Evolutionary conservation across 768 basidiomycete genomes (phyloP), one percentile per base, ranked within the genome.

Genomic region (Crepidotus variabilis): DNA sequence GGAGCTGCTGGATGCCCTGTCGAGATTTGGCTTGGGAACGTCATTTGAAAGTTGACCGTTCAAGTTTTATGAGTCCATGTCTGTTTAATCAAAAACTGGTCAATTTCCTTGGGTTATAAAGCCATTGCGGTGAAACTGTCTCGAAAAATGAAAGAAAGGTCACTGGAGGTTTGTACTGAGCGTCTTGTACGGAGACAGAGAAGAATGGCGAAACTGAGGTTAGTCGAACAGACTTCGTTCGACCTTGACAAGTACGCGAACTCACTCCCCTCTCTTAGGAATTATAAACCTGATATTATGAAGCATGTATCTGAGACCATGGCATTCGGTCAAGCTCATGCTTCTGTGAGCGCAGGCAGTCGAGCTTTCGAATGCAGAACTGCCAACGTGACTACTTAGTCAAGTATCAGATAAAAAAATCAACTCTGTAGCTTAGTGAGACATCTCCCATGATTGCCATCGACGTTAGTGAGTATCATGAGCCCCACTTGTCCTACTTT

Each of bases 151-250:
- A 69, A 72, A 43, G 72, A 80, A 24, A 83, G 85, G 16, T 78
- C 88, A 57, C 21, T 95, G 90, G 84, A 73, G 82, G 7, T 80
- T 96, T 10, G 68, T 87, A 6, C 73, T 94, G 46, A 77, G 14
- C 52, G 35, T 14, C 21, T 60, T 56, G 52, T 57, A 57, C 58
- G 35, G 46, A n/a, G n/a, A n/a, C 32, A 8, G 35, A 36, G 8
- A 23, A 35, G 52, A 21, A 33, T 51, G 24, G 61, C 65, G 1
- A 36, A 57, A 48, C 58, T 95, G 57, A 74, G 67, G 32, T 75
- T 97, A 21, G 75, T 72, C n/a, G 94, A 97, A 65, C 87, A 91
- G 65, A 94, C 90, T 0, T 90, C 90, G 1, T 96, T 92, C 67
- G 94, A 95, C 65, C 76, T 96, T 3, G 94, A 97, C 76, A 96